Percentiles rank a stretch among this genome's conserved stretches.
These are phyloP conservation scores for Chlamydomonas urium DNA, from an alignment of 139 green algal genomes.

Conservation along the genomic window DNA sequence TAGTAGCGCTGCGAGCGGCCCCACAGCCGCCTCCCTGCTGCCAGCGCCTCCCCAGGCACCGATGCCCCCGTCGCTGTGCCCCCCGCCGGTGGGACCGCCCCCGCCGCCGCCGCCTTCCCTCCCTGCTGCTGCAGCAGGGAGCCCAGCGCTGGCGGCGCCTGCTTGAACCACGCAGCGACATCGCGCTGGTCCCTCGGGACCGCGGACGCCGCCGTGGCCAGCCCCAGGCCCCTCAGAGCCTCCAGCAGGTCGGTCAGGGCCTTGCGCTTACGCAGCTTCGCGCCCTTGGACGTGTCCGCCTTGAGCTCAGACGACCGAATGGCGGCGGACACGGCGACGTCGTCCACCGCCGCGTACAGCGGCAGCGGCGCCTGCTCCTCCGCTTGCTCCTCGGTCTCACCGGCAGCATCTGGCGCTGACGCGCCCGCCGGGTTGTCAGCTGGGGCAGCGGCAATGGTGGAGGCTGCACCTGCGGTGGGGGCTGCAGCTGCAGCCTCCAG, in stretches of 20 bases:
- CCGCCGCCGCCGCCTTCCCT: too few relatives aligned
- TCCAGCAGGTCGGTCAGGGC: slow-evolving; percentile 8
- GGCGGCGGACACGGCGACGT: slow-evolving; percentile 49
- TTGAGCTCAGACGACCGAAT: slow-evolving; percentile 50
- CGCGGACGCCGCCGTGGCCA: background rate
- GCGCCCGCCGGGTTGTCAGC: slow-evolving; percentile 27
- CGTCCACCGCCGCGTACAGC: slow-evolving; percentile 36
- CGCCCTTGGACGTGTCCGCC: slow-evolving; percentile 59
- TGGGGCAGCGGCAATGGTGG: slow-evolving; percentile 28
- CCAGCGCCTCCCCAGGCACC: slow-evolving; percentile 11
- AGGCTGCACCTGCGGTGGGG: slow-evolving; percentile 7
- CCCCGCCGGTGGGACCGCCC: background rate
- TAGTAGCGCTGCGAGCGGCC: slow-evolving; percentile 77
- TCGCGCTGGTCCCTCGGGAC: background rate
- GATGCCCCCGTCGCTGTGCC: too few relatives aligned
- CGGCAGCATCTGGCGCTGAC: background rate
- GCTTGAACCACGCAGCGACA: slow-evolving; percentile 9
- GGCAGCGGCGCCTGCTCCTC: slow-evolving; percentile 12
- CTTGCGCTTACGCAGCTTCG: slow-evolving; percentile 85
- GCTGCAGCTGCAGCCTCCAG: background rate
- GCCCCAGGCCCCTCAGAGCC: background rate
- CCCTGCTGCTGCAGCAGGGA: slow-evolving; percentile 8
- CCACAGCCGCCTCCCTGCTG: slow-evolving; percentile 32
- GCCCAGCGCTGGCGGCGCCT: slow-evolving; percentile 6
- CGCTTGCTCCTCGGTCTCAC: background rate